Base-by-base conservation (phyloP, 2,329 filamentous ascomycete genomes). In the Aspergillus luchuensis region DNA sequence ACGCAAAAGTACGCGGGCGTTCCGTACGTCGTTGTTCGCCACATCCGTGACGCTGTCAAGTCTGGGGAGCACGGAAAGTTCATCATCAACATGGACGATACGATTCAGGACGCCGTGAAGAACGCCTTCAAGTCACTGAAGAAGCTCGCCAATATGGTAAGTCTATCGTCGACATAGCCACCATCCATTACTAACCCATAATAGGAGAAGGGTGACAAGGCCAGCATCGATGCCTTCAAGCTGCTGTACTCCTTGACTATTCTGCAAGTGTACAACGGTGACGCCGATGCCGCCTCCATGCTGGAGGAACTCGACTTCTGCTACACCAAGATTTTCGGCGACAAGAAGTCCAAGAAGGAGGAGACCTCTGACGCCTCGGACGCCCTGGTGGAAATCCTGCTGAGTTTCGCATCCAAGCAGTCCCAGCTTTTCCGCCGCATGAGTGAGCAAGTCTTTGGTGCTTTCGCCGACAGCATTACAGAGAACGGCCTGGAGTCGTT, bases 251-350 rank as follows among this genome's bases (percentile, higher is more conserved):
- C 91, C 0, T 84, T 97, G 56, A 90, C 92, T 0, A 85, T 97
- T 13, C 82, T 98, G 58, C 92, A 97, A 74, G 84, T 97, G 8
- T 97, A 97, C 78, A 93, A 94, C 69, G 91, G 92, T 23, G 92
- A 97, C 61, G 83, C 90, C 0, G 95, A 98, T 71, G 91, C 92
- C 0, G 85, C 97, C 21, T 88, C 89, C 52, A 89, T 95, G 63
- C 80, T 97, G 8, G 86, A 90, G 57, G 94, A 97, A 67, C 82
- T 97, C n/a, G 85, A 89, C 66, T 82, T 89, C 61, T 92, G 90
- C 73, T 89, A 89, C 61, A 83, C 90, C 47, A 88, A 87, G 70
- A 81, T 90, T 58, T 71, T 82, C 58, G 73, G 76, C 23, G 74
- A 77, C 53, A 84, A 87, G 66, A 80, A 82, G 54, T 77, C 78